Evolutionary conservation across 306 rosid species (phyloP).

Genomic region (Quercus glauca): DNA sequence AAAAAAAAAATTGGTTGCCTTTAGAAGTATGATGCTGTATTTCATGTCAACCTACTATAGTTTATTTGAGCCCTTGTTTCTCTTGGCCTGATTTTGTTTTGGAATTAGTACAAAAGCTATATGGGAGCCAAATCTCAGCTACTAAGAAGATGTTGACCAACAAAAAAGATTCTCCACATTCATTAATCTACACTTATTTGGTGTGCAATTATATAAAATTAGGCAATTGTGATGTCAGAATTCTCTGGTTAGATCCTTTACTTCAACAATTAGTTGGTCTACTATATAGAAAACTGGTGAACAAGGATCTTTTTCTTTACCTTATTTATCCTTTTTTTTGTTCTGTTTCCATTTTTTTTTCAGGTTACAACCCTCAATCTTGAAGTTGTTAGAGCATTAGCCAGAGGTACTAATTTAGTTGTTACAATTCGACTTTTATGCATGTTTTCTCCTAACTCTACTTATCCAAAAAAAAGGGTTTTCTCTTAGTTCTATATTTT

Average conservation of each 20-base stretch:
- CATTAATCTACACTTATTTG: no score
- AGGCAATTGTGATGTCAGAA: no score
- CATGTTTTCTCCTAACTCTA: neutral
- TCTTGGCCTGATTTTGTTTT: no score
- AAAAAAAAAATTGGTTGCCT: neutral
- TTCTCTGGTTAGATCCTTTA: no score
- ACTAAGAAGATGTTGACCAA: no score
- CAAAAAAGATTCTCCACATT: no score
- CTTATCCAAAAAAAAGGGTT: neutral
- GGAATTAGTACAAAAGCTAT: no score
- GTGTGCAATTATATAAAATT: no score
- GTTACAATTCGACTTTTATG: conserved; percentile 6
- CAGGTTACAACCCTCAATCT: conserved; percentile 94
- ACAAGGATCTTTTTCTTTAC: conserved; percentile 12
- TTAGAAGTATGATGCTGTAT: neutral
- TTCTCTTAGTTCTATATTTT: neutral
- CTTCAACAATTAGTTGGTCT: no score
- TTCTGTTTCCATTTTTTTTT: conserved; percentile 23
- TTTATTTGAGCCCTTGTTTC: neutral
- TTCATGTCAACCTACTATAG: neutral
- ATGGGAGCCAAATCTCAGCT: no score
- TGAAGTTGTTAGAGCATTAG: conserved; percentile 88
- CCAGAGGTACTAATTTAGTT: conserved; percentile 58
- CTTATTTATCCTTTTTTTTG: conserved; percentile 9
- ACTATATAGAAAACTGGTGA: neutral